Evolutionary conservation across 1,284 basidiomycete species (phyloP), one percentile per base, ranked within the genome.

Genomic region (Ganoderma multipileum): DNA sequence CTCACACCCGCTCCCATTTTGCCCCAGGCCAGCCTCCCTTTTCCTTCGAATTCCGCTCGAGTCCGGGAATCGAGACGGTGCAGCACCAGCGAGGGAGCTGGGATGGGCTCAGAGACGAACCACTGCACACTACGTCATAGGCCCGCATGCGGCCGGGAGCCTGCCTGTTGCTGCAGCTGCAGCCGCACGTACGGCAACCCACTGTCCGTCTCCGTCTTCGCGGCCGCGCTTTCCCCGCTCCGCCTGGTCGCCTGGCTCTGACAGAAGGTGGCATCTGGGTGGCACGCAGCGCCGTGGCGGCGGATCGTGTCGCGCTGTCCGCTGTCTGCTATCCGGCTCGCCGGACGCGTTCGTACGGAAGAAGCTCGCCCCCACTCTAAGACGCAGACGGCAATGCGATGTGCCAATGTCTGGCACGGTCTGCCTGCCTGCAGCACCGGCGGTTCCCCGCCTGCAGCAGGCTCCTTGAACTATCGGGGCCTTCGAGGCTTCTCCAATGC

Each of bases 381-480:
- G 55, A 20, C 55, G 30, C 55, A 38, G 33, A 30, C 33, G 55
- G 55, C 33, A 58, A 55, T 3, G 55, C 33, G 38, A 55, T 3
- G 26, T 30, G 26, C 28, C 54, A 23, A 18, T 28, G 54, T 36
- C 54, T 14, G 30, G 33, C 36, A 20, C 18, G 33, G 54, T n/a
- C 26, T 18, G 30, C 7, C 33, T 58, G 55, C 55, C 30, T n/a
- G 47, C 47, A 26, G 47, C 47, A 50, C 47, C 23, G 47, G 47
- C 28, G 44, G 55, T 42, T 50, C 64, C 28, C 54, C 57, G 55
- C 59, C 33, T 58, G 26, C 38, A 9, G 18, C 30, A 47, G 65
- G 61, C 65, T 66, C 65, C 65, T 62, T 62, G 65, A 55, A 66
- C 61, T 62, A 66, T 66, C 65, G 60, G 65, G 36, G 28, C 42